Percentiles rank a stretch among this genome's conserved stretches.
Conservation (phyloP, 2,329 filamentous ascomycete genomes). For the Fusarium concolor region DNA sequence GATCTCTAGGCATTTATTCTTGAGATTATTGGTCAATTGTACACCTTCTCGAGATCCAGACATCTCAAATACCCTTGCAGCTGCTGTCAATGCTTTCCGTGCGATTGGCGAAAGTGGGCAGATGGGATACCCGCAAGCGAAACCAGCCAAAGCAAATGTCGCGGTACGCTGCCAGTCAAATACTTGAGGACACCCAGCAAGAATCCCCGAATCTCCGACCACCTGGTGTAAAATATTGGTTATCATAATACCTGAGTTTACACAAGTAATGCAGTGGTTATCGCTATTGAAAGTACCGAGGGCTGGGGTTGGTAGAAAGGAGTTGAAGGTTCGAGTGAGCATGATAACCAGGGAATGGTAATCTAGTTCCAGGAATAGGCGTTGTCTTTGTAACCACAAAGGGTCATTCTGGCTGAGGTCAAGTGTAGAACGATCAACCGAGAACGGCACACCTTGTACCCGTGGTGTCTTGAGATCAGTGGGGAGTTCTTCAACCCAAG, state of each 20-base stretch:
- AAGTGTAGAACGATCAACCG: constrained; percentile 51
- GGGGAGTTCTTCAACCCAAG: constrained; percentile 51
- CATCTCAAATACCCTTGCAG: constrained; percentile 33
- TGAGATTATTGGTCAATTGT: constrained; percentile 20
- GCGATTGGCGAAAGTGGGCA: constrained; percentile 39
- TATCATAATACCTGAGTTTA: constrained; percentile 45
- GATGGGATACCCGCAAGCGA: constrained; percentile 44
- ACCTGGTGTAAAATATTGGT: constrained; percentile 47
- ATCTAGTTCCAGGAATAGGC: constrained; percentile 56
- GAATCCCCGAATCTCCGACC: constrained; percentile 42
- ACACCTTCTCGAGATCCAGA: constrained; percentile 2
- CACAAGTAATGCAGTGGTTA: constrained; percentile 41
- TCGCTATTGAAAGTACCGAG: constrained; percentile 44
- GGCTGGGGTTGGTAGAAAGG: constrained; percentile 49
- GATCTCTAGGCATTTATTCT: constrained; percentile 26
- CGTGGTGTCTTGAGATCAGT: constrained; percentile 53
- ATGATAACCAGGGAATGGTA: constrained; percentile 56
- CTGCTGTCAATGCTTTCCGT: constrained; percentile 27
- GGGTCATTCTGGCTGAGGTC: constrained; percentile 52
- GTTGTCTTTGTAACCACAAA: constrained; percentile 56
- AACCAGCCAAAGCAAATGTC: constrained; percentile 34
- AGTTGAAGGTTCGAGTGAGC: constrained; percentile 56
- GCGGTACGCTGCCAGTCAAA: constrained; percentile 47
- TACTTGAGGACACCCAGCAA: constrained; percentile 47
- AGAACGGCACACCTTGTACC: constrained; percentile 51